Percentiles rank a stretch among this genome's conserved stretches.
These are phyloP conservation scores for Aphanomyces invadans DNA, from an alignment of 352 stramenopile genomes.

Conservation along the genomic window DNA sequence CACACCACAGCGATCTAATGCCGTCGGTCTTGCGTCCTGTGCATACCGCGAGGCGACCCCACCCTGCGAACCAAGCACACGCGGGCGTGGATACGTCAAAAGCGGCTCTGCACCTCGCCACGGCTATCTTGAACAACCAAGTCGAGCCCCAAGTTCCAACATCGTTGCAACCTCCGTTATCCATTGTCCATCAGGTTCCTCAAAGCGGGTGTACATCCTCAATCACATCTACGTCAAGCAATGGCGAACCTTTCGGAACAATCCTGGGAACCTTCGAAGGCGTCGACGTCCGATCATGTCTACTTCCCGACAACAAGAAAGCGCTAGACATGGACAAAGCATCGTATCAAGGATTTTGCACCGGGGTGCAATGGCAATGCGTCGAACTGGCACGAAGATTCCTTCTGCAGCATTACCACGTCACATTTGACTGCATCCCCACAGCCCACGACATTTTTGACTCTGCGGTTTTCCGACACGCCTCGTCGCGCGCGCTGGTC, in stretches of 20 bases:
- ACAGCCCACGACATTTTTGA: conserved; percentile 18
- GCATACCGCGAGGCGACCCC: not conserved
- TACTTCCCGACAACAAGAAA: not conserved
- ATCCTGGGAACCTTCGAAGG: conserved; percentile 1
- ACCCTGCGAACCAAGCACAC: not conserved
- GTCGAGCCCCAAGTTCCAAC: too few relatives aligned
- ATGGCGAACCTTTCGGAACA: conserved; percentile 12
- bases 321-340: not conserved
- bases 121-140: not conserved
- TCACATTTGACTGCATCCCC: conserved; percentile 18
- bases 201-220: too few relatives aligned
- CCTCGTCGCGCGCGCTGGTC: not conserved
- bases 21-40: not conserved
- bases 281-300: conserved; percentile 1
- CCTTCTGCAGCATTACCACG: not conserved
- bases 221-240: not conserved
- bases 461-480: not conserved
- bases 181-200: too few relatives aligned
- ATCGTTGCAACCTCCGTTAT: not conserved
- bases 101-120: not conserved
- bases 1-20: not conserved
- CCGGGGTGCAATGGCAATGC: conserved; percentile 22
- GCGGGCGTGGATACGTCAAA: not conserved
- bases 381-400: conserved; percentile 19
- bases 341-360: conserved; percentile 5